Conservation (phyloP, 2,329 filamentous ascomycete species). For the Scleromitrula shiraiana region DNA sequence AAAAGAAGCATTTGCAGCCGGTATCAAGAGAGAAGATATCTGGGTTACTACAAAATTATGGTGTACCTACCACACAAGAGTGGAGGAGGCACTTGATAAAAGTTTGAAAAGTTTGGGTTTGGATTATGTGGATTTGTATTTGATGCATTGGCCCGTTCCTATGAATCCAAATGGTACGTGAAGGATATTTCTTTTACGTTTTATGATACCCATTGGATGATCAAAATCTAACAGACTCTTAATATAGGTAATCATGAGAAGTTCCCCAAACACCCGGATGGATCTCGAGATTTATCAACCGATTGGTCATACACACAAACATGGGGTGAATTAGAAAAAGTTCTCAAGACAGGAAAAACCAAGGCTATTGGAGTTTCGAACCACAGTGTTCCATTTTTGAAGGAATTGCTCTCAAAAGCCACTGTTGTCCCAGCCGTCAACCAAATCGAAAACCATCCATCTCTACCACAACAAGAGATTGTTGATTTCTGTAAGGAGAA, state of each 20-base stretch:
- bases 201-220: too few species aligned
- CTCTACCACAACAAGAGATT: conserved; percentile 45
- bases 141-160: conserved; percentile 77
- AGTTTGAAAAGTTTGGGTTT: conserved; percentile 66
- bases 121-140: conserved; percentile 73
- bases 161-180: conserved; percentile 64
- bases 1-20: conserved; percentile 57
- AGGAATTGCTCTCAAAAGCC: conserved; percentile 33
- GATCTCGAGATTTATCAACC: conserved; percentile 63
- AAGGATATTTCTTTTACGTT: too few species aligned
- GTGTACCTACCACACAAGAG: conserved; percentile 66
- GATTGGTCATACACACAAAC: conserved; percentile 65
- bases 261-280: conserved; percentile 68
- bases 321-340: conserved; percentile 68
- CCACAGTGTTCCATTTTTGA: conserved; percentile 30
- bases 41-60: conserved; percentile 62
- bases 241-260: conserved; percentile 55
- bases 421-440: conserved; percentile 45
- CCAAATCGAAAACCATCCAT: conserved; percentile 54
- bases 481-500: conserved; percentile 41
- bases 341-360: conserved; percentile 51
- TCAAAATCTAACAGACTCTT: conserved; percentile 3
- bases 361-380: conserved; percentile 39
- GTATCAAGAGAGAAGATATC: conserved; percentile 55
- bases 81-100: conserved; percentile 62